phyloP scores from a whole-genome alignment of 1,284 basidiomycete species.

The Stygiomarasmius scandens region DNA sequence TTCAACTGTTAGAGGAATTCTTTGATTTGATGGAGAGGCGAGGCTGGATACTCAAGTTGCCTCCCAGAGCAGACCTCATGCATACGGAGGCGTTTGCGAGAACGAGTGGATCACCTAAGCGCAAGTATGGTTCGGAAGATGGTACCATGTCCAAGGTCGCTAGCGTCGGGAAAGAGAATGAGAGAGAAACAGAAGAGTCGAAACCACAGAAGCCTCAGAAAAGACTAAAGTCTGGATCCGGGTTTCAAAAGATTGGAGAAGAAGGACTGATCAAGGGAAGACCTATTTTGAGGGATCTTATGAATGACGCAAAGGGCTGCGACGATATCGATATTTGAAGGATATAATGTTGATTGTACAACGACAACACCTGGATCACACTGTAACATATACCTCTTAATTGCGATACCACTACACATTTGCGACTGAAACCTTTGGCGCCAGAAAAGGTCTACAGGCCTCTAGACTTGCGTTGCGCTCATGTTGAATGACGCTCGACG shows the following conservation, averaged over 20 bases:
- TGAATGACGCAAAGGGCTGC: conserved; percentile 4
- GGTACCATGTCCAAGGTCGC: neutral
- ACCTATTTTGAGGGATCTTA: conserved; percentile 9
- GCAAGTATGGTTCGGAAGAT: neutral
- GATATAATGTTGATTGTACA: no score
- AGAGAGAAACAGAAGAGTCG: neutral
- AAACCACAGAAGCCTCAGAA: conserved; percentile 8
- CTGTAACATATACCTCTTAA: no score
- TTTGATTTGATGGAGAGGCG: conserved; percentile 71
- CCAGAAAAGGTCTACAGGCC: no score
- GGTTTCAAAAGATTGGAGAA: conserved; percentile 1
- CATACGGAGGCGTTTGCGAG: conserved; percentile 36
- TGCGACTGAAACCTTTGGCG: no score
- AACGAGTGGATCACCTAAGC: neutral
- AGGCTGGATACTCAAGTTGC: conserved; percentile 70
- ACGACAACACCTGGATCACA: no score
- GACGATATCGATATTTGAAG: no score
- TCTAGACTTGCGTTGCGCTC: no score
- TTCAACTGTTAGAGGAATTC: conserved; percentile 71
- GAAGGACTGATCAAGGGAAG: conserved; percentile 8
- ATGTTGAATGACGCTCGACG: no score
- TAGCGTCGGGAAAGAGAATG: conserved; percentile 1
- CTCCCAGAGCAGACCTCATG: conserved; percentile 51
- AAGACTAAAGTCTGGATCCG: neutral
- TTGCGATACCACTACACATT: no score